A percentile compares a stretch with the other conserved stretches of the same genome.
Evolutionary conservation across 177 flowering plant species (phyloP).

Genomic region (Vitis hybrid): DNA sequence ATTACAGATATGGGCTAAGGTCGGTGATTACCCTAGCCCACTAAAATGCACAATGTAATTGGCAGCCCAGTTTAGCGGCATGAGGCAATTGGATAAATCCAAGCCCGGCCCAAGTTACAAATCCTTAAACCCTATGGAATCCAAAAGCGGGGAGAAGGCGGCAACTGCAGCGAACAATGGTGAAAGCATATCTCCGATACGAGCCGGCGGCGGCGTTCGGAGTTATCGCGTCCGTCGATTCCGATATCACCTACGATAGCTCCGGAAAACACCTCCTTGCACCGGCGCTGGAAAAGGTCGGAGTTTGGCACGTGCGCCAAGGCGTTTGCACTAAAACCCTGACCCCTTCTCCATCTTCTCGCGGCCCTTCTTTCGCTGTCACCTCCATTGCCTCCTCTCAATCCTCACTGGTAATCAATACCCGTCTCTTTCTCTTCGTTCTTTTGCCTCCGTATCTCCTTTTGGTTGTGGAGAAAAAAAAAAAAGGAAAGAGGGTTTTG

Average conservation of each 20-base stretch:
- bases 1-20: no score
- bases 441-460: not conserved
- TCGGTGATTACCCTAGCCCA: no score
- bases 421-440: not conserved
- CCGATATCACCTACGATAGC: conserved; percentile 75
- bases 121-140: no score
- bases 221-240: conserved; percentile 67
- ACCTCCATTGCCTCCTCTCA: conserved; percentile 69
- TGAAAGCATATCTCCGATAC: conserved; percentile 88
- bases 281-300: conserved; percentile 82
- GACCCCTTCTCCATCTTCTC: conserved; percentile 44
- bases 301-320: conserved; percentile 86
- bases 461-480: not conserved
- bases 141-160: no score
- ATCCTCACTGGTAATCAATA: conserved; percentile 46
- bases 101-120: no score
- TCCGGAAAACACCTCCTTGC: conserved; percentile 75
- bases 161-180: conserved; percentile 40
- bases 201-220: conserved; percentile 84
- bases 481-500: not conserved
- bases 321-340: conserved; percentile 76
- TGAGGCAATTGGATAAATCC: no score
- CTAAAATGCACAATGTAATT: no score
- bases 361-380: conserved; percentile 71
- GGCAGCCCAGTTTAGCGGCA: no score